phyloP scores from a whole-genome alignment of 2,329 filamentous ascomycete species.

The Claviceps humidiphila region DNA sequence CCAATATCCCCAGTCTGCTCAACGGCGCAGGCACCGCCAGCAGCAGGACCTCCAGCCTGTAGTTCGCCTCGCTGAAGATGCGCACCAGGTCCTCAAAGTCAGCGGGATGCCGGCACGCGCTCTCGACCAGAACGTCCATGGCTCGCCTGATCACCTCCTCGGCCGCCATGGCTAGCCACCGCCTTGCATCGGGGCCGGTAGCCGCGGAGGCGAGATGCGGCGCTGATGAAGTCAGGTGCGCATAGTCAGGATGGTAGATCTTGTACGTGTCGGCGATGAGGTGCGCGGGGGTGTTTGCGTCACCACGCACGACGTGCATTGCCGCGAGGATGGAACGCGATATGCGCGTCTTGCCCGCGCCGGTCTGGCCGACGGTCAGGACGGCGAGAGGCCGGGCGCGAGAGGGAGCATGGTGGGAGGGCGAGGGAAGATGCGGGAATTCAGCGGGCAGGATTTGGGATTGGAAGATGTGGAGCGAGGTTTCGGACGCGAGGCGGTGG shows the following conservation, averaged over 20 bases:
- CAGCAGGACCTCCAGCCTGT: conserved; percentile 26
- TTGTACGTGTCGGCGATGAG: conserved; percentile 38
- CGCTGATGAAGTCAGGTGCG: conserved; percentile 15
- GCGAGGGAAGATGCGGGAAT: conserved; percentile 11
- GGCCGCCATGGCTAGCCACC: conserved; percentile 30
- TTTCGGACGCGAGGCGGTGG: conserved; percentile 18
- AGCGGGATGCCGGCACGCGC: conserved; percentile 28
- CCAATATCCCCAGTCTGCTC: conserved; percentile 28
- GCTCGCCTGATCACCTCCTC: conserved; percentile 16
- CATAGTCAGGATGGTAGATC: conserved; percentile 30
- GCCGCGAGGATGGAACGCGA: conserved; percentile 24
- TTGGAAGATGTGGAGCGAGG: conserved; percentile 19
- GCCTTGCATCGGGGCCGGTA: conserved; percentile 27
- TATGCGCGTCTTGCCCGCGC: conserved; percentile 33
- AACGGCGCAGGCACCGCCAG: conserved; percentile 29
- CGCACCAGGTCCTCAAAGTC: conserved; percentile 26
- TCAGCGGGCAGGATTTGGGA: conserved; percentile 21
- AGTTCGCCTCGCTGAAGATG: conserved; percentile 21
- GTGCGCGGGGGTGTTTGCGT: conserved; percentile 17
- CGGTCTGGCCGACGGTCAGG: conserved; percentile 33
- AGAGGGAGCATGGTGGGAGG: conserved; percentile 2
- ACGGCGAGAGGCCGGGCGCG: conserved; percentile 22
- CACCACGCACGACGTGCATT: conserved; percentile 11
- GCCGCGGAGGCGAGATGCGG: conserved; percentile 25
- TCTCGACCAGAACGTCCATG: conserved; percentile 29